Base-by-base conservation (phyloP, 2,329 filamentous ascomycete genomes). In the Trichoderma aggressivum region DNA sequence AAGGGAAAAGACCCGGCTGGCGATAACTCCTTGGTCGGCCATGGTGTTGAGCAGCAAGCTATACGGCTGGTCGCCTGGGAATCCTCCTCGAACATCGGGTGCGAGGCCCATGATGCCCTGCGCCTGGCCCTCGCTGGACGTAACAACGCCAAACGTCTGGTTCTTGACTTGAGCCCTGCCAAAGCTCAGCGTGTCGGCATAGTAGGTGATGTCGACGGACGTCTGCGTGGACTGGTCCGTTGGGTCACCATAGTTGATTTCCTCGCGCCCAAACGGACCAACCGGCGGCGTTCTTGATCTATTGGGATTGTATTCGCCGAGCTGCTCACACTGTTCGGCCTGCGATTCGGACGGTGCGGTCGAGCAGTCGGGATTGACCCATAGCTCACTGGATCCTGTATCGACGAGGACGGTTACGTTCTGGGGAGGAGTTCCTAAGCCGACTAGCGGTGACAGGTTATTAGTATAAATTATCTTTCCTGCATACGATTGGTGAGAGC, bases 351-450 rank as follows among this genome's bases (percentile, higher is more conserved):
- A 78, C 7, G 77, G 80, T 0, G 85, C 80, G 6, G 79, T 80
- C 5, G 75, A 66, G 75, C 86, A 88, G 66, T 83, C 78, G 1
- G 86, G 86, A 72, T 88, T 86, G 56, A 87, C 84, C 86, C 86
- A 88, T 8, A 88, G 81, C 75, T 87, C 85, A 73, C 84, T 84
- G 6, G 86, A 88, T 18, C 86, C 86, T 0, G 85, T 86, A 72
- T 86, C 85, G 69, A 86, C 79, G 47, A 86, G 80, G 43, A 86
- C 83, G 12, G 83, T 82, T 43, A 86, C 78, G 12, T 75, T 78
- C 73, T 86, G 84, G 1, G 78, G 76, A 6, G 82, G 80, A 1
- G 78, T 81, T 32, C 84, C 84, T 30, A 86, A 79, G 30, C 79
- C 77, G 53, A 86, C 84, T 86, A 6, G 18, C 12, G 18, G 21